Conservation (phyloP, 257 asterid species). For the Henckelia pumila region DNA sequence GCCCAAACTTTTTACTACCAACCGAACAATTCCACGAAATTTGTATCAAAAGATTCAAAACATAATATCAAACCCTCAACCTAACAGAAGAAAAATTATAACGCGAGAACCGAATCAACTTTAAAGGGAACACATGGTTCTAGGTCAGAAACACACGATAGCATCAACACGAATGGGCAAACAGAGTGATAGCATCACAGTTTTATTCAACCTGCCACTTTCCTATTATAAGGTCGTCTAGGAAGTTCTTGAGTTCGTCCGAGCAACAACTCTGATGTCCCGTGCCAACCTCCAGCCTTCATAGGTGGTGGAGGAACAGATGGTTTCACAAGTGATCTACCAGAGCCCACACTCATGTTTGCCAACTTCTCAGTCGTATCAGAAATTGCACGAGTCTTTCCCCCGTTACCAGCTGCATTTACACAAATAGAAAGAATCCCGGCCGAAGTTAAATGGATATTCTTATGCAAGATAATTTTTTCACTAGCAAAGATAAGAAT, state of each 20-base stretch:
- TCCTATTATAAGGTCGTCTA: slow-evolving; percentile 55
- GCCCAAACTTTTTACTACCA: neutral
- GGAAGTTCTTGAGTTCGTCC: slow-evolving; percentile 66
- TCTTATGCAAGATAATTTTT: neutral
- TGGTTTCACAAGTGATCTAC: slow-evolving; percentile 44
- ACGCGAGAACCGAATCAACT: neutral
- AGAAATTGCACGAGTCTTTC: slow-evolving; percentile 38
- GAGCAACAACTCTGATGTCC: slow-evolving; percentile 44
- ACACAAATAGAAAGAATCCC: neutral
- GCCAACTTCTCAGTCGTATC: slow-evolving; percentile 59
- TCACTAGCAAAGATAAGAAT: neutral
- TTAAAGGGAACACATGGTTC: neutral
- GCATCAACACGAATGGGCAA: neutral
- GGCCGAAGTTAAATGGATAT: neutral
- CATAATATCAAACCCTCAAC: neutral
- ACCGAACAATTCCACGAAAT: neutral
- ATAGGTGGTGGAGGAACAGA: slow-evolving; percentile 57
- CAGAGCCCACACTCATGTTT: slow-evolving; percentile 48
- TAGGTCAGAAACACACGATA: neutral
- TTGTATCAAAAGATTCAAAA: too few species aligned
- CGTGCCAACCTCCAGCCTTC: slow-evolving; percentile 98
- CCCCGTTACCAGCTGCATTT: slow-evolving; percentile 40
- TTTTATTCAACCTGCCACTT: slow-evolving; percentile 68
- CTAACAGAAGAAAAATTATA: neutral
- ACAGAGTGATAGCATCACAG: neutral